Percentiles rank a stretch among this genome's conserved stretches.
Evolutionary conservation across 306 rosid species (phyloP).

Genomic region (Casuarina equisetifolia): DNA sequence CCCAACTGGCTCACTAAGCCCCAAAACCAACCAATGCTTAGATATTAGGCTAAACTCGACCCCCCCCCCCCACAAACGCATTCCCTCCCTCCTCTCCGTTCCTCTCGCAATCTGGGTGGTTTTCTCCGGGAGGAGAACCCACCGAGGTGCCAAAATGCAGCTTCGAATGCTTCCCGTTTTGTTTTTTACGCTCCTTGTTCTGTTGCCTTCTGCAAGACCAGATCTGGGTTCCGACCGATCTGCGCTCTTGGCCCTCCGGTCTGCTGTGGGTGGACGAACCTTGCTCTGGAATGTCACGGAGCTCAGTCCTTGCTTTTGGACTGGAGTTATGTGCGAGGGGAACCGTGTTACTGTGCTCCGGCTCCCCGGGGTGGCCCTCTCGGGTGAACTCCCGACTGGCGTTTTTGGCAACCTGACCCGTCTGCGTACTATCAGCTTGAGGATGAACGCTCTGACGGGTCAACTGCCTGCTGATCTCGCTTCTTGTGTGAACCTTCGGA

Average conservation of each 20-base stretch:
- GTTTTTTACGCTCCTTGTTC: slow-evolving; percentile 2
- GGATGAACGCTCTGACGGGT: slow-evolving; percentile 54
- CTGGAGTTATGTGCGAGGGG: slow-evolving; percentile 46
- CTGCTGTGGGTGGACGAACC: slow-evolving; percentile 49
- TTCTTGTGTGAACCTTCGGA: slow-evolving; percentile 40
- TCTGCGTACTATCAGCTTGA: slow-evolving; percentile 60
- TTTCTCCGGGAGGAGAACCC: not conserved
- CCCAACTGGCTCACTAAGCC: not conserved
- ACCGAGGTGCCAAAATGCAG: slow-evolving; percentile 19
- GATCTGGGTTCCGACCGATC: slow-evolving; percentile 49
- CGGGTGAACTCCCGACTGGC: slow-evolving; percentile 51
- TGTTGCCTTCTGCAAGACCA: slow-evolving; percentile 23
- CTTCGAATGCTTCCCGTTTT: slow-evolving; percentile 9
- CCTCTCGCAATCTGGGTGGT: not conserved
- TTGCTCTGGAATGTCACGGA: slow-evolving; percentile 52
- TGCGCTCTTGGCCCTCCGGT: slow-evolving; percentile 47
- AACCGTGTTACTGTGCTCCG: slow-evolving; percentile 43
- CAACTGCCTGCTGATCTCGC: slow-evolving; percentile 50
- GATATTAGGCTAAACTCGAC: not conserved
- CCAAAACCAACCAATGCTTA: slow-evolving; percentile 10
- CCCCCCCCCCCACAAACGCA: not conserved
- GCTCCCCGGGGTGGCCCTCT: slow-evolving; percentile 56
- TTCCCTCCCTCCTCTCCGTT: not conserved
- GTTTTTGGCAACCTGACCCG: slow-evolving; percentile 40
- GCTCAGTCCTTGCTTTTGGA: slow-evolving; percentile 46